phyloP scores from a whole-genome alignment of 805 yeast genomes.

The Blastobotrys chiropterorum region DNA sequence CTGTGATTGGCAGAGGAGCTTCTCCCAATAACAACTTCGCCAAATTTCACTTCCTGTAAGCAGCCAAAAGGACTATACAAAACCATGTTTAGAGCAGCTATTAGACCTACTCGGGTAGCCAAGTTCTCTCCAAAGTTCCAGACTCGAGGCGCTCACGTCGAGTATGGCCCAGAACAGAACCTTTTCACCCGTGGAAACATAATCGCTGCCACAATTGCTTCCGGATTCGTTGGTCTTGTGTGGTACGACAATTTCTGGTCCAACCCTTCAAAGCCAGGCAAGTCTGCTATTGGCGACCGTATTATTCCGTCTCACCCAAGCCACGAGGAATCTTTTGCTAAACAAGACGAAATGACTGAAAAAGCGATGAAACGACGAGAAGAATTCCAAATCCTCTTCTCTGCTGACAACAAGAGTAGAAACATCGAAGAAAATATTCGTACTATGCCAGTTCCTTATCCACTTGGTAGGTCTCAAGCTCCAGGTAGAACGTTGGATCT shows the following conservation, averaged over 20 bases:
- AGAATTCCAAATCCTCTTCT: slow-evolving; percentile 10
- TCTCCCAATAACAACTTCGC: background rate
- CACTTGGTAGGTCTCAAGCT: slow-evolving; percentile 22
- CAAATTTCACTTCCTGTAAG: background rate
- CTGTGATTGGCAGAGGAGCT: background rate
- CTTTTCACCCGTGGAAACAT: slow-evolving; percentile 1
- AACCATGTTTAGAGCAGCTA: slow-evolving; percentile 4
- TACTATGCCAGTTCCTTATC: slow-evolving; percentile 28
- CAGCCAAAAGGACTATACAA: background rate
- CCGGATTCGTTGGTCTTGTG: slow-evolving; percentile 15
- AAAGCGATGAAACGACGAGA: slow-evolving; percentile 12
- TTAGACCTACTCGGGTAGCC: slow-evolving; percentile 1
- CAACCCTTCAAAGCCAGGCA: slow-evolving; percentile 7
- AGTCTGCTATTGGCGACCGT: slow-evolving; percentile 19
- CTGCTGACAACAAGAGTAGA: slow-evolving; percentile 13
- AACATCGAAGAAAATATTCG: slow-evolving; percentile 17
- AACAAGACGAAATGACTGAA: slow-evolving; percentile 9
- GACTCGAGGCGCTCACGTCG: slow-evolving; percentile 14
- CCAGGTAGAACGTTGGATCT: slow-evolving; percentile 21
- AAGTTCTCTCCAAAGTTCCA: slow-evolving; percentile 6
- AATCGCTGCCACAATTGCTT: background rate
- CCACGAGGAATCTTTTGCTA: slow-evolving; percentile 10
- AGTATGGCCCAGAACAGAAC: slow-evolving; percentile 17
- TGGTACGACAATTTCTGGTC: slow-evolving; percentile 17
- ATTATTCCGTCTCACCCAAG: slow-evolving; percentile 15